Base-by-base conservation (phyloP, 164 flowering plant species). In the Pachysandra terminalis region DNA sequence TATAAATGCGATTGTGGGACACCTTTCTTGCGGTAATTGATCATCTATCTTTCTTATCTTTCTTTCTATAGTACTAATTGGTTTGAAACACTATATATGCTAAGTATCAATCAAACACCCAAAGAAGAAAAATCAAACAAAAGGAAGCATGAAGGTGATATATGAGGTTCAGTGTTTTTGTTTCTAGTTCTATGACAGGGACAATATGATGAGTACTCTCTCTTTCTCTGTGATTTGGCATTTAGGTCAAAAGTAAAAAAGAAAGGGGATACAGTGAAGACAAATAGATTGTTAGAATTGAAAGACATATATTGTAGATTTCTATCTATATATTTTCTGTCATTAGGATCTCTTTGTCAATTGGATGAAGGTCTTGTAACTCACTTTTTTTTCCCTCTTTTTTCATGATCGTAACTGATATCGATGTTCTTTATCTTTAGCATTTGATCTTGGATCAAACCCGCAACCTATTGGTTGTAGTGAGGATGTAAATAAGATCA, bases 1-100 rank as follows among this genome's bases (percentile, higher is more conserved):
- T 87, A 87, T 73, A 82, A 79, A 74, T 87, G 92, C 59, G 87
- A 84, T 71, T 87, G 92, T 62, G 92, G 92, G 7, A 85, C 90
- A 61, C 69, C 81, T 22, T 87, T 85, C 72, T 85, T 90, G 26
- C 69, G 92, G 92, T 85, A 84, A 68, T 10, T 40, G 5, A 40
- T 40, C 10, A 40, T 40, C n/a, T n/a, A n/a, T n/a, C 5, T 5
- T 40, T 5, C 10, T 40, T 40, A 10, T 5, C 5, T 40, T 40
- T 40, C 10, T 5, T 40, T 40, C 45, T 40, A 10, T 5, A 40
- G 45, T 40, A 40, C 7, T 40, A 40, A 40, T 40, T n/a, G n/a
- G n/a, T n/a, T 32, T 32, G 37, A 32, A 32, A 32, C 37, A 32
- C 5, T 32, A 32, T n/a, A 7, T 32, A 32, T 7, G 37, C 37